These are phyloP conservation scores for Fomitopsis pulvina DNA, from an alignment of 768 basidiomycete species.

Conservation along the genomic window DNA sequence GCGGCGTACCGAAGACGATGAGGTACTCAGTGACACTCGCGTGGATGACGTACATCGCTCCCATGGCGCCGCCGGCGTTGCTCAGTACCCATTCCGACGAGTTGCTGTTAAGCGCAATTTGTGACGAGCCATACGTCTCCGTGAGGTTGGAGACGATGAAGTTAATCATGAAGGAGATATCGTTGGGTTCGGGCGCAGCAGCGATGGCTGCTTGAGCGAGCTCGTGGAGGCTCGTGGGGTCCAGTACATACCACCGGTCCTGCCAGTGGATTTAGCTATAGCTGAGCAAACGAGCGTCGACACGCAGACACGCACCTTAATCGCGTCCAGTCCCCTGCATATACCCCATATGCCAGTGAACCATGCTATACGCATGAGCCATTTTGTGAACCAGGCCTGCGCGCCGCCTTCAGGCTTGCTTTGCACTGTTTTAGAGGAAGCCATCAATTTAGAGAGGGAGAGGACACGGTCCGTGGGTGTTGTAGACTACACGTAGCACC, in stretches of 20 bases:
- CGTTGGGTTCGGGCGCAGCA: conserved; percentile 40
- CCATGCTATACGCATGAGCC: conserved; percentile 22
- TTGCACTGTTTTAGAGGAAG: conserved; percentile 8
- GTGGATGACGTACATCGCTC: conserved; percentile 96
- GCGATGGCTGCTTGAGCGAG: conserved; percentile 72
- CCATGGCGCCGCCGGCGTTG: conserved; percentile 98
- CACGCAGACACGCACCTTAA: conserved; percentile 42
- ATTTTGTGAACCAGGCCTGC: conserved; percentile 21
- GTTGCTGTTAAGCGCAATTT: conserved; percentile 48
- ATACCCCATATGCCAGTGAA: conserved; percentile 21
- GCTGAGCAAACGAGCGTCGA: not conserved
- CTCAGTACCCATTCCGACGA: conserved; percentile 88
- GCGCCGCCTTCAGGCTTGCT: not conserved
- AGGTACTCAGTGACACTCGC: conserved; percentile 96
- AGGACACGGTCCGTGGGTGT: too few relatives aligned
- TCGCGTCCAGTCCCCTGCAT: conserved; percentile 50
- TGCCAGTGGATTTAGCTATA: conserved; percentile 22
- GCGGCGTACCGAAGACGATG: conserved; percentile 91
- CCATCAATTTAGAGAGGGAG: conserved; percentile 1
- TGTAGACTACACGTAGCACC: too few relatives aligned
- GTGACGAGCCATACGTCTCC: conserved; percentile 54
- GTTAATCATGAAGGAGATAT: conserved; percentile 67
- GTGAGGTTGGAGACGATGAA: conserved; percentile 82
- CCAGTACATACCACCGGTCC: conserved; percentile 86
- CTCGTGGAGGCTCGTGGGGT: conserved; percentile 63